phyloP scores from a whole-genome alignment of 306 rosid genomes.

The Cicer arietinum region DNA sequence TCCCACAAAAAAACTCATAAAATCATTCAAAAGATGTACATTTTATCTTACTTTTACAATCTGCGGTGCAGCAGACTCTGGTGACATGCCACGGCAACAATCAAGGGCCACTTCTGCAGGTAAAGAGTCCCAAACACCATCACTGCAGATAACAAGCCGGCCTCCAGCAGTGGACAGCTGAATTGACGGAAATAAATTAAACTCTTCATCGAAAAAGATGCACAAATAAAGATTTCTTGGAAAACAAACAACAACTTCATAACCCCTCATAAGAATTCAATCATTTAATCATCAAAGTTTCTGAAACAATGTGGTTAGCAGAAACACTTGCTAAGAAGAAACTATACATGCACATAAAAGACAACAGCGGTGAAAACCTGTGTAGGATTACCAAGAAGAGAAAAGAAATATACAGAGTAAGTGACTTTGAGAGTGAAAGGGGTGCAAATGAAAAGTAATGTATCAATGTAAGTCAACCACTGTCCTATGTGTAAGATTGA shows the following conservation, averaged over 20 bases:
- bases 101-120: slow-evolving; percentile 82
- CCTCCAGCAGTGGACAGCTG: slow-evolving; percentile 95
- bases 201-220: neutral
- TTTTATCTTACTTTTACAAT: slow-evolving; percentile 77
- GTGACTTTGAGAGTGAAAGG: slow-evolving; percentile 8
- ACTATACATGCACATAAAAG: slow-evolving; percentile 3
- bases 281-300: slow-evolving; percentile 35
- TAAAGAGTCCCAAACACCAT: slow-evolving; percentile 98
- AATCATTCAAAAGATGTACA: slow-evolving; percentile 26
- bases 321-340: slow-evolving; percentile 34
- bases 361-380: slow-evolving; percentile 9
- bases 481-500: slow-evolving; percentile 34
- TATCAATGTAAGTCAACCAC: slow-evolving; percentile 19
- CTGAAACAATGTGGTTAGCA: slow-evolving; percentile 9
- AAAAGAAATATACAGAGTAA: slow-evolving; percentile 37
- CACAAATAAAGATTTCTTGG: neutral
- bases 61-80: slow-evolving; percentile 86
- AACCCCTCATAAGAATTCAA: slow-evolving; percentile 25
- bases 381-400: slow-evolving; percentile 6
- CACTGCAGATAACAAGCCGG: slow-evolving; percentile 92
- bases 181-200: slow-evolving; percentile 43
- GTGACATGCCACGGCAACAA: slow-evolving; percentile 86
- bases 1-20: slow-evolving; percentile 32
- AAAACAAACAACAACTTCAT: slow-evolving; percentile 21
- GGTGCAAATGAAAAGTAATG: slow-evolving; percentile 36